phyloP scores from a whole-genome alignment of 148 eudicot species.

The Chenopodium formosanum region DNA sequence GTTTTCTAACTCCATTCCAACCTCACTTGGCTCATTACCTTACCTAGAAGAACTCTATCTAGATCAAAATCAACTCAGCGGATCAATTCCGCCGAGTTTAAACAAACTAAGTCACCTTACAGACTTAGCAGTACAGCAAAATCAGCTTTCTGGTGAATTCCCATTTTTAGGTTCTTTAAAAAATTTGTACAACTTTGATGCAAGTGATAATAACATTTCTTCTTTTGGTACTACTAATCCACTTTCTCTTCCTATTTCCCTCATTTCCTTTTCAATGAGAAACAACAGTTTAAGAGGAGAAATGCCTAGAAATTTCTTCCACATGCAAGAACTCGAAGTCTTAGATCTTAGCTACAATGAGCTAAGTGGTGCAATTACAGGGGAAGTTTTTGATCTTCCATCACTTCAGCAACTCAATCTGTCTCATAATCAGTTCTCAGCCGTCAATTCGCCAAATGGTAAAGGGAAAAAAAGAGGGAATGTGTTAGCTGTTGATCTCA shows the following conservation, averaged over 20 bases:
- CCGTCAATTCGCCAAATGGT: constrained; percentile 22
- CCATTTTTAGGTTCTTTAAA: constrained; percentile 35
- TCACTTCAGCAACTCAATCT: constrained; percentile 45
- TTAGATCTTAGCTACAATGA: constrained; percentile 44
- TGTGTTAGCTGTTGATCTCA: constrained; percentile 43
- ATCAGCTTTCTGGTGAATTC: constrained; percentile 36
- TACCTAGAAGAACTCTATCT: constrained; percentile 39
- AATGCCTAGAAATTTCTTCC: constrained; percentile 22
- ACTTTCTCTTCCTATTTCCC: constrained; percentile 32
- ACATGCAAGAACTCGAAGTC: constrained; percentile 34
- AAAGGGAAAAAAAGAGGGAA: background rate
- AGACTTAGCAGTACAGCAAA: constrained; percentile 38
- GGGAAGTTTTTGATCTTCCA: constrained; percentile 35
- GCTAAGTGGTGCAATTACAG: constrained; percentile 30
- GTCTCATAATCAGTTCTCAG: constrained; percentile 33
- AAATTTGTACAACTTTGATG: constrained; percentile 34
- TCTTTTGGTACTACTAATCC: constrained; percentile 23
- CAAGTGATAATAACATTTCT: constrained; percentile 32
- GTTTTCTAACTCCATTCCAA: constrained; percentile 32
- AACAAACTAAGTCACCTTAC: constrained; percentile 32
- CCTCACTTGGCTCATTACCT: constrained; percentile 36
- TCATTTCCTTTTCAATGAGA: constrained; percentile 38
- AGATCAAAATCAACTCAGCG: constrained; percentile 37
- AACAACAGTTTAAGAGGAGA: constrained; percentile 33
- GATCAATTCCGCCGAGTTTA: constrained; percentile 38